These are phyloP conservation scores for Solanum hybrid DNA, from an alignment of 305 asterid genomes.

Conservation along the genomic window DNA sequence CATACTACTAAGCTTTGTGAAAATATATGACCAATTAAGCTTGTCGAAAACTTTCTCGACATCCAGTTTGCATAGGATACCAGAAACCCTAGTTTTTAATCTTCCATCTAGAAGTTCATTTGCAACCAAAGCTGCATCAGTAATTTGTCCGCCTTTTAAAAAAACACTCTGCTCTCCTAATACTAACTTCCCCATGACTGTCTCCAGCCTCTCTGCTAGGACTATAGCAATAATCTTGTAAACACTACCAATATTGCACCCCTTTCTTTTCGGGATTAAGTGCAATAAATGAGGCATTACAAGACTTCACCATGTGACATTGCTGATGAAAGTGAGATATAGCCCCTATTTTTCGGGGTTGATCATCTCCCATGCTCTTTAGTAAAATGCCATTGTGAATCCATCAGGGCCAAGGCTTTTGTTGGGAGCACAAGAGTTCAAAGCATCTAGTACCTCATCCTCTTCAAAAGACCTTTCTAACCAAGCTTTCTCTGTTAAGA, in stretches of 20 bases:
- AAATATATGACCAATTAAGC: background rate
- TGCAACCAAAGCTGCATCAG: background rate
- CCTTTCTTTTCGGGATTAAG: background rate
- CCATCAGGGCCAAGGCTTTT: background rate
- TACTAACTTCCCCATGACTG: background rate
- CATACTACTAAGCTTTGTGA: background rate
- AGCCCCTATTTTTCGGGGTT: background rate
- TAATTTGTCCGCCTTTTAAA: background rate
- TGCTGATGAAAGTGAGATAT: background rate
- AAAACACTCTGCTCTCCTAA: background rate
- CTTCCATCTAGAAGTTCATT: background rate
- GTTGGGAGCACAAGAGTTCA: background rate
- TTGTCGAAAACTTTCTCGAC: background rate
- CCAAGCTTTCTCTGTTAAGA: background rate
- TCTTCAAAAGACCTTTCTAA: background rate
- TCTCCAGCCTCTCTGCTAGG: background rate
- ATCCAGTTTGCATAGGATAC: background rate
- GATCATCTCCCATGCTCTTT: background rate
- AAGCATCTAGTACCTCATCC: background rate
- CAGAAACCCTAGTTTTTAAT: background rate
- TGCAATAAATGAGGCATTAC: background rate
- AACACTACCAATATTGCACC: background rate
- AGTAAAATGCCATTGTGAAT: background rate
- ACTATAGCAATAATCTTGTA: background rate
- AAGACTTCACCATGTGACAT: background rate